phyloP scores from a whole-genome alignment of 108 stramenopile species.

The Seminavis robusta region DNA sequence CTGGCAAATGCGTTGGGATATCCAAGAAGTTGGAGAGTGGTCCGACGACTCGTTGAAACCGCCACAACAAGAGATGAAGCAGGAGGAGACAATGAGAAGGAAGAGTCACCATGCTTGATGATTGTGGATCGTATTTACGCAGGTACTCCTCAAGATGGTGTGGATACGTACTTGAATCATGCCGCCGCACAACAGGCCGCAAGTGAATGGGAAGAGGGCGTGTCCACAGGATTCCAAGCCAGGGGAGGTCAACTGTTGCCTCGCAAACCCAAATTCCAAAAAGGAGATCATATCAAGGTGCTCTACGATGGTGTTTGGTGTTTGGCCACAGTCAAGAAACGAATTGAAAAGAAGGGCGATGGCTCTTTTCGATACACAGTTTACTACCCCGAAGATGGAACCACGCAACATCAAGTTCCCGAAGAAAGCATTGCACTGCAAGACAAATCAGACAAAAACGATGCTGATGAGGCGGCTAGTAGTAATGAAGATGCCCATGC shows the following conservation, averaged over 20 bases:
- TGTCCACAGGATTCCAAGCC: conserved; percentile 4
- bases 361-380: conserved; percentile 59
- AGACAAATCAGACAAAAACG: conserved; percentile 15
- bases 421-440: conserved; percentile 61
- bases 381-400: conserved; percentile 60
- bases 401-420: conserved; percentile 62
- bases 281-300: conserved; percentile 74
- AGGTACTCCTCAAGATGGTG: conserved; percentile 17
- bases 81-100: neutral
- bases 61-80: neutral
- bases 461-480: conserved; percentile 22
- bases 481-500: conserved; percentile 43
- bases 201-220: conserved; percentile 17
- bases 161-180: conserved; percentile 45
- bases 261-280: conserved; percentile 50
- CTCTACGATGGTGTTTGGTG: conserved; percentile 75
- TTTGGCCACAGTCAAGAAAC: conserved; percentile 54
- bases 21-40: conserved; percentile 76
- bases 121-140: conserved; percentile 57
- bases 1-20: conserved; percentile 82
- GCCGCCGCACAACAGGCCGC: conserved; percentile 44
- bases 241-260: conserved; percentile 65
- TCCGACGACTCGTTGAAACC: conserved; percentile 29
- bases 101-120: neutral
- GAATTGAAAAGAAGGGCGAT: conserved; percentile 54